Conservation (phyloP, 805 yeast genomes). For the Metschnikowia corniflorae region DNA sequence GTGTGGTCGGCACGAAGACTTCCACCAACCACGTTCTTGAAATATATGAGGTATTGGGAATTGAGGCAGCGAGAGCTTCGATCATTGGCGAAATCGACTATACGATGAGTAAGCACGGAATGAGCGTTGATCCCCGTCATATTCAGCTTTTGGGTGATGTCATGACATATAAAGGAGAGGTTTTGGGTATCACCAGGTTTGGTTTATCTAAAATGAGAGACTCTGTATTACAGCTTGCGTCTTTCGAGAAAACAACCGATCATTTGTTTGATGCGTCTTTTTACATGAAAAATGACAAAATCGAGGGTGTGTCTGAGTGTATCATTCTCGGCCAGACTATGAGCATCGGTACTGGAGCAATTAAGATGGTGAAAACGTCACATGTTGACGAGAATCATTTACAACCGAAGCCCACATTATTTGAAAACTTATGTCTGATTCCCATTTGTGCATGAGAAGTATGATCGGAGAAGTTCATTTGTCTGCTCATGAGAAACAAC, state of each 20-base stretch:
- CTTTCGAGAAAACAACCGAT: slow-evolving; percentile 97
- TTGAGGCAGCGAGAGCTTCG: slow-evolving; percentile 94
- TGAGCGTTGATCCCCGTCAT: slow-evolving; percentile 99
- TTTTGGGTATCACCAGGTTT: slow-evolving; percentile 94
- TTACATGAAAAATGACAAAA: slow-evolving; percentile 91
- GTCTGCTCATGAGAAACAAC: too few relatives aligned
- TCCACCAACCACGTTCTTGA: slow-evolving; percentile 90
- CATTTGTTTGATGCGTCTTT: slow-evolving; percentile 97
- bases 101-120: slow-evolving; percentile 98
- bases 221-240: slow-evolving; percentile 92
- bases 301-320: slow-evolving; percentile 97
- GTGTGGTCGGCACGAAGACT: slow-evolving; percentile 85
- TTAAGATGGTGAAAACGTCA: slow-evolving; percentile 70
- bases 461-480: background rate
- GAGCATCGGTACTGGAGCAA: slow-evolving; percentile 96
- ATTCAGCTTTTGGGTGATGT: slow-evolving; percentile 96
- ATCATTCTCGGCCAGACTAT: slow-evolving; percentile 96
- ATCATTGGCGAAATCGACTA: slow-evolving; percentile 93
- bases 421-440: slow-evolving; percentile 41
- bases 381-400: slow-evolving; percentile 42
- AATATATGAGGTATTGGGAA: slow-evolving; percentile 85
- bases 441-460: slow-evolving; percentile 10
- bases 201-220: slow-evolving; percentile 99
- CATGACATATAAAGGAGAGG: slow-evolving; percentile 98
- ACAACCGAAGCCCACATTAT: slow-evolving; percentile 41